Conservation (phyloP, 2,329 filamentous ascomycete genomes). For the Didymella keratinophila region DNA sequence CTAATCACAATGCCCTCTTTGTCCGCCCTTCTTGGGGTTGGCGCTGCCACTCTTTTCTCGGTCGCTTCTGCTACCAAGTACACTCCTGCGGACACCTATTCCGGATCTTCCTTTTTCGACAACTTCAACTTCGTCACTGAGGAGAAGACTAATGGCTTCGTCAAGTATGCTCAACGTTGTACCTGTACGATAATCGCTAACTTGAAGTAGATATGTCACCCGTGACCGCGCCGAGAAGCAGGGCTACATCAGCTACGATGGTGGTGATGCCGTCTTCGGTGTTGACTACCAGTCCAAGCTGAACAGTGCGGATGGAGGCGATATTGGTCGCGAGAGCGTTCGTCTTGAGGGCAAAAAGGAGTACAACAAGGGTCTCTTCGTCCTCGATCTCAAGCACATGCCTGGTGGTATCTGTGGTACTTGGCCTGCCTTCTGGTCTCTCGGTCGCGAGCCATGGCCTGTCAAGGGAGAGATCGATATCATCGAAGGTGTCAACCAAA, state of each 20-base stretch:
- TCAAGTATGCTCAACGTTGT: constrained; percentile 26
- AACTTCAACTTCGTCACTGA: constrained; percentile 39
- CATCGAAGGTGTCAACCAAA: constrained; percentile 45
- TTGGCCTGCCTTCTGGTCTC: constrained; percentile 47
- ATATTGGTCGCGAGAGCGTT: constrained; percentile 39
- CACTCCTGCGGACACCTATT: constrained; percentile 26
- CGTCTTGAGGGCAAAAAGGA: constrained; percentile 38
- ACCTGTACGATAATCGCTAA: constrained; percentile 12
- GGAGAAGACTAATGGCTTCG: constrained; percentile 38
- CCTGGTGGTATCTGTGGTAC: constrained; percentile 41
- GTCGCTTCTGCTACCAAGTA: constrained; percentile 34
- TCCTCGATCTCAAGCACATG: constrained; percentile 45
- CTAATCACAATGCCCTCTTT: constrained; percentile 38
- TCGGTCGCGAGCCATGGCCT: constrained; percentile 41
- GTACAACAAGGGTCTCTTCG: constrained; percentile 44
- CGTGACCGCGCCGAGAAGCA: constrained; percentile 8
- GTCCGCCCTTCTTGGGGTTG: constrained; percentile 37
- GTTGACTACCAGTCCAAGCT: constrained; percentile 50
- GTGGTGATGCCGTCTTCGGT: constrained; percentile 49
- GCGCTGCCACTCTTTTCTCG: constrained; percentile 33
- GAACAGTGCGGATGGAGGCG: constrained; percentile 22
- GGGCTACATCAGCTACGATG: constrained; percentile 16
- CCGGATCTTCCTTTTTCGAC: constrained; percentile 35
- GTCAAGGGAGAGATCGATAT: constrained; percentile 45
- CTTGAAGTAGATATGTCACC: constrained; percentile 7